Percentiles rank a stretch among this genome's conserved stretches.
These are phyloP conservation scores for Orobanche coerulescens DNA, from an alignment of 257 asterid genomes.

Conservation along the genomic window DNA sequence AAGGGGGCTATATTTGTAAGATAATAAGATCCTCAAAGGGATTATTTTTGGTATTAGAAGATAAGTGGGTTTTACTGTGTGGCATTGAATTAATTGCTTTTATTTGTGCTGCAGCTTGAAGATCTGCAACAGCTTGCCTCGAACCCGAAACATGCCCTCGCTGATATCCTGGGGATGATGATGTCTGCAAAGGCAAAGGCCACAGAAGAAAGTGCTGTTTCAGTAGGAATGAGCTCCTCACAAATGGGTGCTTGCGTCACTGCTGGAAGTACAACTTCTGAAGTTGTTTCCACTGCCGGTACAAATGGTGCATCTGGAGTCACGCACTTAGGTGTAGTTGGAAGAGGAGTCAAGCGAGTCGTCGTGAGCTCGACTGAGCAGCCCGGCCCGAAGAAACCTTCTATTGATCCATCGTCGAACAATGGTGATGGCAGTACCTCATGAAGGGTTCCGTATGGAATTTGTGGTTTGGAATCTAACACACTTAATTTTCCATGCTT, in stretches of 20 bases:
- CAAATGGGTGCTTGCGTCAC: slow-evolving; percentile 35
- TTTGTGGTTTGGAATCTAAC: background rate
- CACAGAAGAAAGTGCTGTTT: slow-evolving; percentile 27
- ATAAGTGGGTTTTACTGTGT: background rate
- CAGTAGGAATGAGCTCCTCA: slow-evolving; percentile 45
- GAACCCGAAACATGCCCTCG: slow-evolving; percentile 63
- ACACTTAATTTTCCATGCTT: background rate
- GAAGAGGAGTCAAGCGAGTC: slow-evolving; percentile 94
- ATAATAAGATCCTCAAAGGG: background rate
- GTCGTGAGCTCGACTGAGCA: slow-evolving; percentile 42
- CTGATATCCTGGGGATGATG: slow-evolving; percentile 53
- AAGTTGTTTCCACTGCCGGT: slow-evolving; percentile 60
- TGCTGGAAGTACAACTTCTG: slow-evolving; percentile 39
- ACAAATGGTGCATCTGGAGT: slow-evolving; percentile 54
- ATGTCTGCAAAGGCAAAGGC: slow-evolving; percentile 54
- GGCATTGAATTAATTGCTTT: slow-evolving; percentile 1
- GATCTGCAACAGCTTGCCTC: slow-evolving; percentile 78
- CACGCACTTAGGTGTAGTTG: slow-evolving; percentile 90
- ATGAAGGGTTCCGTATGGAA: slow-evolving; percentile 20
- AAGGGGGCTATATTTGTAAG: background rate
- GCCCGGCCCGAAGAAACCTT: slow-evolving; percentile 57
- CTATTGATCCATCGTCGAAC: slow-evolving; percentile 43
- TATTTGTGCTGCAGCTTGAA: slow-evolving; percentile 59
- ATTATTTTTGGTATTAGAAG: background rate
- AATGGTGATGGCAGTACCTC: slow-evolving; percentile 36